Evolutionary conservation across 2,329 filamentous ascomycete species (phyloP).

Genomic region (Colletotrichum zoysiae): DNA sequence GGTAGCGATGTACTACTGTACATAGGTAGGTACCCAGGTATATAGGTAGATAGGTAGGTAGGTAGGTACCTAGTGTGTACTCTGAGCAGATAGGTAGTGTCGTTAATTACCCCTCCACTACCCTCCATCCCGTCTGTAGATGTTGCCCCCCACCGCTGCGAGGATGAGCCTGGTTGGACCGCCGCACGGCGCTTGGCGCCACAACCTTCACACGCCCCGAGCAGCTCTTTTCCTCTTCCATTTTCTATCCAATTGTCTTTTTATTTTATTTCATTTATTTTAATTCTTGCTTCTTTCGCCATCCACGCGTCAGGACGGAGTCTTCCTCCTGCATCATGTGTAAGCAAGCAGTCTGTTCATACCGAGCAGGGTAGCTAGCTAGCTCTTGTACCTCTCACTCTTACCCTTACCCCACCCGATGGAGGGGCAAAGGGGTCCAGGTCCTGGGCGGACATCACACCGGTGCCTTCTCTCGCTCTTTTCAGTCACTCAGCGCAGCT

Average conservation of each 20-base stretch:
- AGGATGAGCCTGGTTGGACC: conserved; percentile 16
- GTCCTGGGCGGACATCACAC: conserved; percentile 31
- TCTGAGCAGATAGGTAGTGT: not conserved
- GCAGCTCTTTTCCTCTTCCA: not conserved
- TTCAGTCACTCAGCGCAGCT: not conserved
- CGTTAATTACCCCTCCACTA: conserved; percentile 15
- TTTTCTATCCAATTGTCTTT: not conserved
- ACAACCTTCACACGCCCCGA: conserved; percentile 17
- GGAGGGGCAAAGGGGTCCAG: conserved; percentile 39
- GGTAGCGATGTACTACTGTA: not conserved
- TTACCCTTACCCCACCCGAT: conserved; percentile 37
- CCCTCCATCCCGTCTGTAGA: conserved; percentile 26
- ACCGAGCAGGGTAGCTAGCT: conserved; percentile 35
- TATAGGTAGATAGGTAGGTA: too few species aligned
- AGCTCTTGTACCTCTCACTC: conserved; percentile 23
- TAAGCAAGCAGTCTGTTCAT: conserved; percentile 16
- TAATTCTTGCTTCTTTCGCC: not conserved
- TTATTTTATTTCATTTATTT: not conserved
- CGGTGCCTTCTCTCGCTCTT: conserved; percentile 4
- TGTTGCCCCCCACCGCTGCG: conserved; percentile 26
- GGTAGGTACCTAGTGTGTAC: too few species aligned
- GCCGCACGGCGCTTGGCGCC: conserved; percentile 26
- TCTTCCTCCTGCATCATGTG: conserved; percentile 34
- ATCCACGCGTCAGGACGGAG: conserved; percentile 15
- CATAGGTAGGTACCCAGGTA: too few species aligned